A percentile compares a stretch with the other conserved stretches of the same genome.
Conservation (phyloP, 495 filamentous ascomycete species). For the Hypoxylon fragiforme region DNA sequence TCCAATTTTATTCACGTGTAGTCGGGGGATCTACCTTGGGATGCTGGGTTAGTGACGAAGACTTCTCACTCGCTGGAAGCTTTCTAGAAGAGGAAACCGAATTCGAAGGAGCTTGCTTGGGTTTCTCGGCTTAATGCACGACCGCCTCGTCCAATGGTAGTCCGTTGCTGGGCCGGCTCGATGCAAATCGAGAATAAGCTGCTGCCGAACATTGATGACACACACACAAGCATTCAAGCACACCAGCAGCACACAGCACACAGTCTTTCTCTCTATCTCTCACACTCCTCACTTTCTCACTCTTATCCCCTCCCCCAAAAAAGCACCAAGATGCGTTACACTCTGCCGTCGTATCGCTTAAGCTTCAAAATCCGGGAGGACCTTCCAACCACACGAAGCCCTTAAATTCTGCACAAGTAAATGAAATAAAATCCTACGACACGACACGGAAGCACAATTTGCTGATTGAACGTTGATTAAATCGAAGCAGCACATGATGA, state of each 20-base stretch:
- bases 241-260: too few relatives aligned
- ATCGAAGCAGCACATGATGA: constrained; percentile 30
- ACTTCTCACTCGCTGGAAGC: constrained; percentile 30
- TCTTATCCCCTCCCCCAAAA: constrained; percentile 6
- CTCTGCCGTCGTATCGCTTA: constrained; percentile 32
- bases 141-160: constrained; percentile 26
- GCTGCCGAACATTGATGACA: too few relatives aligned
- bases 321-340: constrained; percentile 16
- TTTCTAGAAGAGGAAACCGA: constrained; percentile 34
- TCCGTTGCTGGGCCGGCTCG: constrained; percentile 7
- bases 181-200: constrained; percentile 25
- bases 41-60: constrained; percentile 21
- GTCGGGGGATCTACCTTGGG: constrained; percentile 32
- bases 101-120: constrained; percentile 11
- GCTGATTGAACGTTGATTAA: constrained; percentile 30
- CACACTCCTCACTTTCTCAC: not conserved
- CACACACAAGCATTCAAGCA: too few relatives aligned
- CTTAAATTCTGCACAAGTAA: constrained; percentile 14
- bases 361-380: constrained; percentile 23
- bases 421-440: constrained; percentile 32
- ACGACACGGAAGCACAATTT: constrained; percentile 16
- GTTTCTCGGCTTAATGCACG: constrained; percentile 35
- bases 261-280: not conserved
- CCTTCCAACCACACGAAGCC: constrained; percentile 20
- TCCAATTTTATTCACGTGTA: constrained; percentile 35